Evolutionary conservation across 2,329 filamentous ascomycete genomes (phyloP), one percentile per base, ranked within the genome.

Genomic region (Mycosphaerella sp.): DNA sequence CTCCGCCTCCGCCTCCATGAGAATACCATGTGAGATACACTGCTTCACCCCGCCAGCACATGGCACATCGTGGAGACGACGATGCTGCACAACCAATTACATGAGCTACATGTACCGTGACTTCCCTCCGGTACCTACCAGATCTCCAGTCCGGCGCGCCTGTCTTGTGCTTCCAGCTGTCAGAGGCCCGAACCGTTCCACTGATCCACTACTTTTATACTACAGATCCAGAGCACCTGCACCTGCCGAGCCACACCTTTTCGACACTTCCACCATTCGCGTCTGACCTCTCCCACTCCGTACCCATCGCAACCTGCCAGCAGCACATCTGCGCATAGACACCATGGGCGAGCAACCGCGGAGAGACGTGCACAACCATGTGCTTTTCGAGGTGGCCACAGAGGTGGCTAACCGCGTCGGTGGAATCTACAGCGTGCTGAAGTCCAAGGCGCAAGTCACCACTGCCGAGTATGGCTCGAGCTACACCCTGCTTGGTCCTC

Each of bases 351-450:
- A 66, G 39, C 36, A 59, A 64, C 59, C 75, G 67, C 60, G 60
- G 64, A 68, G 82, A 66, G 90, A 97, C 73, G 87, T 97, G 65
- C 89, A 87, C 75, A 93, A 95, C 72, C 93, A 97, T 74, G 78
- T 94, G 66, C 86, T 98, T 62, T 98, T 98, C 68, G 93, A 98
- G 75, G 79, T 97, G 65, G 89, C 93, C 55, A 97, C 93, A 17
- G 93, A 98, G 71, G 93, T 97, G 63, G 93, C 93, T 56, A 95
- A 97, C 78, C 83, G 93, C 79, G 93, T 98, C 56, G 93, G 93
- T 67, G 93, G 93, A 64, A 98, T 98, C 74, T 98, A 98, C 78
- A 97, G 91, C 13, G 93, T 98, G 60, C 84, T 98, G 73, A 98
- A 98, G 73, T 98, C 93, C 56, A 98, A 98, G 73, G 91, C 93